Percentiles rank a stretch among this genome's conserved stretches.
These are phyloP conservation scores for Ricinus communis DNA, from an alignment of 345 rosid genomes.

Conservation along the genomic window DNA sequence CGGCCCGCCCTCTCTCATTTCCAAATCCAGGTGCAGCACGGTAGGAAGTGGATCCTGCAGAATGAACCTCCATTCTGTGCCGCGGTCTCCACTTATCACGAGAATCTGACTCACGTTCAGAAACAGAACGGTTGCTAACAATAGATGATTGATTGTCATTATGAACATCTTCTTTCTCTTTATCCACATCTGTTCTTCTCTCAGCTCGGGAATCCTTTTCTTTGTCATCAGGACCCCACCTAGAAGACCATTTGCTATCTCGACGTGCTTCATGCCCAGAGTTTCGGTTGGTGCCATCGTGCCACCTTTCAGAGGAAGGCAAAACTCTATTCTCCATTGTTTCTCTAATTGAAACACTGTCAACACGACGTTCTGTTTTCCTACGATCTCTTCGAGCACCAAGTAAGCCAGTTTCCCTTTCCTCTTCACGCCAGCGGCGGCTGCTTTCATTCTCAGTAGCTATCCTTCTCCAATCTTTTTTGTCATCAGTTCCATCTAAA, in stretches of 20 bases:
- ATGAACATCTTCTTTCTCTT: conserved; percentile 52
- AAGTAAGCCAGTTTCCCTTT: conserved; percentile 72
- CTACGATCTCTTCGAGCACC: conserved; percentile 60
- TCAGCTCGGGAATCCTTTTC: conserved; percentile 71
- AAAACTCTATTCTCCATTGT: conserved; percentile 49
- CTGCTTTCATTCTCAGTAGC: conserved; percentile 46
- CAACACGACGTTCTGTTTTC: conserved; percentile 57
- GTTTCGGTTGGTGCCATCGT: conserved; percentile 55
- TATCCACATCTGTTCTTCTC: conserved; percentile 56
- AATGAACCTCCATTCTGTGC: conserved; percentile 72
- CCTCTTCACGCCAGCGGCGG: conserved; percentile 82
- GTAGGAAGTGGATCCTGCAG: conserved; percentile 50
- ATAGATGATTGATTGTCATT: conserved; percentile 49
- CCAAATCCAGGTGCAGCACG: conserved; percentile 93
- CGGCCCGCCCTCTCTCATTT: conserved; percentile 56
- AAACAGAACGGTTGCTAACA: conserved; percentile 39
- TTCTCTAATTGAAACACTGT: conserved; percentile 43
- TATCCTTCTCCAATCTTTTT: conserved; percentile 63
- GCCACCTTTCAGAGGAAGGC: conserved; percentile 70
- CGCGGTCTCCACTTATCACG: conserved; percentile 99
- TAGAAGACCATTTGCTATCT: conserved; percentile 92
- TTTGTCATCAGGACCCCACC: conserved; percentile 98
- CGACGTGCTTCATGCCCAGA: conserved; percentile 72
- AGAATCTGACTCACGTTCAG: conserved; percentile 77
- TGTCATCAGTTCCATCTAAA: conserved; percentile 64